A percentile compares a stretch with the other conserved stretches of the same genome.
phyloP scores from a whole-genome alignment of 1,284 basidiomycete species.

The Paramarasmius palmivorus region DNA sequence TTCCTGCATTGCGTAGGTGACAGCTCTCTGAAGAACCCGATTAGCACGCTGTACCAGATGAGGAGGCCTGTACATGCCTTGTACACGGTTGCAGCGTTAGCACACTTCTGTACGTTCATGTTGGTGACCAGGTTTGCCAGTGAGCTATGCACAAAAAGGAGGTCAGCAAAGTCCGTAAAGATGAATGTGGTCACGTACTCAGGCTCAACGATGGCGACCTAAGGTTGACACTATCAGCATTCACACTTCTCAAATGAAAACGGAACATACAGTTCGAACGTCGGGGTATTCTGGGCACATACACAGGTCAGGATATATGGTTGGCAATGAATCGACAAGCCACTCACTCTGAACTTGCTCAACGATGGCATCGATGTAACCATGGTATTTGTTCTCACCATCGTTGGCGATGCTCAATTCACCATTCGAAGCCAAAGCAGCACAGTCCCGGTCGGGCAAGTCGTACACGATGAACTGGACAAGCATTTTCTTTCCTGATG shows the following conservation, averaged over 20 bases:
- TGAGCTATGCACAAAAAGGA: no score
- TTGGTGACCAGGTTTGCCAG: slow-evolving; percentile 65
- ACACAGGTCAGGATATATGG: neutral
- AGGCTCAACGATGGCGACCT: slow-evolving; percentile 64
- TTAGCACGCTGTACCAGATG: neutral
- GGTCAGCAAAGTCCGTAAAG: no score
- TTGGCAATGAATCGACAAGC: neutral
- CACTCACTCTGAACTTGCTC: slow-evolving; percentile 53
- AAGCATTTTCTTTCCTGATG: slow-evolving; percentile 49
- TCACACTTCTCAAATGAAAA: no score
- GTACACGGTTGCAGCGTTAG: slow-evolving; percentile 53
- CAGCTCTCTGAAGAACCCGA: no score
- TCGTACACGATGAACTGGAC: slow-evolving; percentile 68
- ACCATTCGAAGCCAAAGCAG: slow-evolving; percentile 64
- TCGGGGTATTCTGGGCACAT: slow-evolving; percentile 48
- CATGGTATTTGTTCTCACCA: slow-evolving; percentile 55
- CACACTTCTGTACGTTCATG: slow-evolving; percentile 57
- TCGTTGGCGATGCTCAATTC: slow-evolving; percentile 60
- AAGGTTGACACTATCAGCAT: no score
- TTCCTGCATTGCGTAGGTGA: slow-evolving; percentile 52
- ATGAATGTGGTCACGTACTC: slow-evolving; percentile 28
- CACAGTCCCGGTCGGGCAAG: slow-evolving; percentile 63
- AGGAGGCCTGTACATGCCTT: slow-evolving; percentile 31
- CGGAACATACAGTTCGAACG: no score
- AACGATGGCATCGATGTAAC: slow-evolving; percentile 63